Evolutionary conservation across 805 yeast species (phyloP), one percentile per base, ranked within the genome.

Genomic region (Schizosaccharomyces octosporus): DNA sequence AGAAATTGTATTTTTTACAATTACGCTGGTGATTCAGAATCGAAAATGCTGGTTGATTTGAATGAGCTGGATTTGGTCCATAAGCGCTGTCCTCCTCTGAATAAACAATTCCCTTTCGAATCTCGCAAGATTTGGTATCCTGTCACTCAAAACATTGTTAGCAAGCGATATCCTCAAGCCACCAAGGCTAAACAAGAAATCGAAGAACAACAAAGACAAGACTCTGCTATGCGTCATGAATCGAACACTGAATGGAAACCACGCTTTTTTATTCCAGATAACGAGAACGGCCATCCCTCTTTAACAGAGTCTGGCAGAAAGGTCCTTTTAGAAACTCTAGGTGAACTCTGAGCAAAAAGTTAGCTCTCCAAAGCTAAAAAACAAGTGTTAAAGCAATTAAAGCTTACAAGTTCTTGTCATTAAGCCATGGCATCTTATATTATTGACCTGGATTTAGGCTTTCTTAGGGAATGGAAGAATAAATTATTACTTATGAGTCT

Each of bases 241-340:
- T 21, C 67, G n/a, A 31, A 31, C n/a, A 21, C 15, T 9, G 27
- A 36, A n/a, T 57, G 60, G 60, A 36, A 27, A 17, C 48, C 60
- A n/a, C 43, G 60, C 11, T 57, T 31, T 41, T 57, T 57, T 36
- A 42, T 29, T 29, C 19, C 39, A 36, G 48, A 31, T 13, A 42
- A 39, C 5, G 27, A 57, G 42, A 19, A 36, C 9, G 60, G 60
- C 19, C 43, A 42, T 19, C 60, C 60, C 13, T 21, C 27, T 17
- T 41, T 57, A 9, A 29, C 60, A 13, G 42, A 57, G 19, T 45
- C 21, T n/a, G 60, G 60, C 27, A 55, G 24, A 27, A 31, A 55
- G 1, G 59, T 32, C 48, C 59, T 55, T 55, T 45, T 13, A 27
- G 29, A 55, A 7, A 19, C 41, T 9, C n/a, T 55, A 27, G 11